Conservation (phyloP, 768 basidiomycete species). For the Trichaptum fuscoviolaceum region DNA sequence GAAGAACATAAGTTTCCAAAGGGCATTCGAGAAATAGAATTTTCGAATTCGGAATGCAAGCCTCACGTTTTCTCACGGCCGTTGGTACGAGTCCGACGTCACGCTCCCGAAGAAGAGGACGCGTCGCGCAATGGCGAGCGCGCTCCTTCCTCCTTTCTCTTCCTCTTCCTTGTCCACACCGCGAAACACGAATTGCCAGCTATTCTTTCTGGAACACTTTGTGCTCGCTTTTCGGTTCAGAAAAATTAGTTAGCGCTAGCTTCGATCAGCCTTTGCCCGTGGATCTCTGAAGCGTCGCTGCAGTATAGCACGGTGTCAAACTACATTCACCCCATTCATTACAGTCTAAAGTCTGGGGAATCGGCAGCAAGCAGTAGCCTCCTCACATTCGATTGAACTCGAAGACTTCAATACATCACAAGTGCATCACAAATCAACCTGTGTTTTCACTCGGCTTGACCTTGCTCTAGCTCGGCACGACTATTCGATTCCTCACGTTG, state of each 20-base stretch:
- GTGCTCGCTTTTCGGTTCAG: neutral
- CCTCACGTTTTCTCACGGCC: neutral
- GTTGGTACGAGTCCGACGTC: neutral
- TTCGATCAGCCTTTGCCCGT: neutral
- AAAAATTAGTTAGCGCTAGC: neutral
- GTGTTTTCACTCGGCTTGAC: neutral
- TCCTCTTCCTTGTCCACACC: neutral
- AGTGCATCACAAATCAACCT: neutral
- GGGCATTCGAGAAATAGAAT: neutral
- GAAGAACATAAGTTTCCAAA: neutral
- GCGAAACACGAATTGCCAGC: neutral
- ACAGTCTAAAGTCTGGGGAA: neutral
- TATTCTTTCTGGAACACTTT: neutral
- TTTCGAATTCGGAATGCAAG: neutral
- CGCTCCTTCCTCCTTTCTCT: no score
- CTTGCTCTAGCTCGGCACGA: neutral
- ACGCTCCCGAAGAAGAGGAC: neutral
- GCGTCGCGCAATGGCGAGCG: neutral
- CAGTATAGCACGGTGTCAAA: neutral
- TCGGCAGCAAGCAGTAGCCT: neutral
- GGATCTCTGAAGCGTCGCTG: neutral
- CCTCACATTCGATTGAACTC: neutral
- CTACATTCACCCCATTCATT: neutral
- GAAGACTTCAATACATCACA: neutral
- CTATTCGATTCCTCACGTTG: neutral